phyloP scores from a whole-genome alignment of 2,329 filamentous ascomycete species.

The Trichophyton mentagrophytes region DNA sequence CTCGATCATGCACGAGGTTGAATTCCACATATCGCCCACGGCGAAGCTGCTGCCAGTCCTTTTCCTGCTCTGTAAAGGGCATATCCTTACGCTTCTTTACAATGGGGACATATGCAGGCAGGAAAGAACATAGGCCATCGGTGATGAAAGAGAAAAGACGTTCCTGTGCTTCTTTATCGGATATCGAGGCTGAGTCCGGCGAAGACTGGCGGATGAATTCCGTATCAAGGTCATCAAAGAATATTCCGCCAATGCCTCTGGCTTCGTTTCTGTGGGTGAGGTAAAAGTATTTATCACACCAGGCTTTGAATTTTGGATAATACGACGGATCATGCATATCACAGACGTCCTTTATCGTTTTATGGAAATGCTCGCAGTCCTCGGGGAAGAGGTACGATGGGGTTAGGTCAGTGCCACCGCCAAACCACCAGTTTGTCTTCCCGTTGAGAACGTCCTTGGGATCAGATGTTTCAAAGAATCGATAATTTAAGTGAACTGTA shows the following conservation, averaged over 20 bases:
- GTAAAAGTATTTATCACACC: constrained; percentile 96
- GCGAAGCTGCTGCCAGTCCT: constrained; percentile 91
- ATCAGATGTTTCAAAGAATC: constrained; percentile 93
- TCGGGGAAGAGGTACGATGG: constrained; percentile 92
- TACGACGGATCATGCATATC: constrained; percentile 86
- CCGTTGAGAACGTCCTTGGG: constrained; percentile 56
- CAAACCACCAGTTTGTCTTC: constrained; percentile 87
- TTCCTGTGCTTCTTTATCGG: constrained; percentile 68
- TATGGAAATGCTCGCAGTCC: constrained; percentile 93
- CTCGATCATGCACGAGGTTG: constrained; percentile 91
- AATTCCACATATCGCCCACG: constrained; percentile 97
- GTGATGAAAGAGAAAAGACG: constrained; percentile 82
- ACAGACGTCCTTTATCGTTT: constrained; percentile 80
- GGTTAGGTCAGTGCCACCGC: constrained; percentile 86
- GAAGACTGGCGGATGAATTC: constrained; percentile 22
- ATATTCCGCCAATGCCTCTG: constrained; percentile 87
- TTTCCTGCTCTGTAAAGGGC: constrained; percentile 74
- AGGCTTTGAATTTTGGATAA: constrained; percentile 90
- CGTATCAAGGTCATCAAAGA: constrained; percentile 91
- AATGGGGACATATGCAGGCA: constrained; percentile 85
- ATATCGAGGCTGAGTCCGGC: constrained; percentile 22
- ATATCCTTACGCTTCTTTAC: constrained; percentile 80
- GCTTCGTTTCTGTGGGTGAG: constrained; percentile 82
- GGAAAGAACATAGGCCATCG: constrained; percentile 71
- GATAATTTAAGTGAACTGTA: constrained; percentile 95